These are phyloP conservation scores for Cyclocybe aegerita DNA, from an alignment of 768 basidiomycete genomes.

Conservation along the genomic window DNA sequence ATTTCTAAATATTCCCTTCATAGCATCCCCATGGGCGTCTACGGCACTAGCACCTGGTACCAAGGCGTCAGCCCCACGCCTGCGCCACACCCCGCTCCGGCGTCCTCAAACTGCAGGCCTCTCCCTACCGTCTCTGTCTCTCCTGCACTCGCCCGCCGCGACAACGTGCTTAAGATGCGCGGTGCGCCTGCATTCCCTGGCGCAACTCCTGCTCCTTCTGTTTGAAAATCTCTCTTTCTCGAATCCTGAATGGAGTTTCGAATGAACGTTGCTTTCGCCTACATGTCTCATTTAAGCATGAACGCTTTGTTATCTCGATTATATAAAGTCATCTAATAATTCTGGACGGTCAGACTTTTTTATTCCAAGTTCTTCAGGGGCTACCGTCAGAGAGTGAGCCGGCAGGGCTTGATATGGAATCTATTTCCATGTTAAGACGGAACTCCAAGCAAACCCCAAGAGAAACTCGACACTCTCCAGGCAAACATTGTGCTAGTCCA, in stretches of 20 bases:
- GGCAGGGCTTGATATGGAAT: too few relatives aligned
- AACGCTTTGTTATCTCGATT: too few relatives aligned
- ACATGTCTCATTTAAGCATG: too few relatives aligned
- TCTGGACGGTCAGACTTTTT: too few relatives aligned
- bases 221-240: background rate
- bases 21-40: slow-evolving; percentile 64
- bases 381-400: too few relatives aligned
- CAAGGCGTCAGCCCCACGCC: slow-evolving; percentile 65
- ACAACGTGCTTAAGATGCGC: slow-evolving; percentile 12
- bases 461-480: too few relatives aligned
- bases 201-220: slow-evolving; percentile 16
- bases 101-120: slow-evolving; percentile 63
- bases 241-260: too few relatives aligned
- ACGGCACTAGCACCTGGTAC: slow-evolving; percentile 67
- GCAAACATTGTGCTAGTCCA: too few relatives aligned
- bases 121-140: slow-evolving; percentile 32
- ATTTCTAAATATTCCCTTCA: background rate
- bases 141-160: slow-evolving; percentile 22
- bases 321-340: too few relatives aligned
- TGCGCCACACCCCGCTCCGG: slow-evolving; percentile 52
- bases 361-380: too few relatives aligned
- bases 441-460: too few relatives aligned
- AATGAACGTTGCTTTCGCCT: background rate
- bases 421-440: too few relatives aligned
- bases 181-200: slow-evolving; percentile 17